These are phyloP conservation scores for Entoloma clypeatum DNA, from an alignment of 1,284 basidiomycete species.

Conservation along the genomic window DNA sequence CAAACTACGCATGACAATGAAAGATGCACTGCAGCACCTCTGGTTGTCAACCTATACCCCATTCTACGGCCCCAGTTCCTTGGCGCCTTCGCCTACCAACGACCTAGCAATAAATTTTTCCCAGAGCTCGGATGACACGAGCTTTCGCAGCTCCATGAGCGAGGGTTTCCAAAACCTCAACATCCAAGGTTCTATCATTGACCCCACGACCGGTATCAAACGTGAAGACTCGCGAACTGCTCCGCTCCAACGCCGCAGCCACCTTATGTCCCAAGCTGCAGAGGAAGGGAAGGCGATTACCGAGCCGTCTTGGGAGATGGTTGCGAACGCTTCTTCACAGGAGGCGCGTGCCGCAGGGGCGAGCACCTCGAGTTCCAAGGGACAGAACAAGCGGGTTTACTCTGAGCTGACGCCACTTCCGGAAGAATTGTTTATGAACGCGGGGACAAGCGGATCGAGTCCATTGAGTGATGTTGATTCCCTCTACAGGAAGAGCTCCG, in stretches of 20 bases:
- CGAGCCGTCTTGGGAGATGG: conserved; percentile 43
- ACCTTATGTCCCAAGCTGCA: conserved; percentile 40
- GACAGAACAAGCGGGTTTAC: conserved; percentile 37
- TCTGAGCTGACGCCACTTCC: conserved; percentile 38
- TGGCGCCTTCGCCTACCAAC: conserved; percentile 10
- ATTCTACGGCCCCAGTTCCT: conserved; percentile 20
- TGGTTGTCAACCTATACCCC: conserved; percentile 40
- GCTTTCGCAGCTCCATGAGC: conserved; percentile 29
- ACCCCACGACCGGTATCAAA: conserved; percentile 14
- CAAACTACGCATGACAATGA: conserved; percentile 31
- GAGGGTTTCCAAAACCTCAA: conserved; percentile 33
- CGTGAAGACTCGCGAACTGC: conserved; percentile 26
- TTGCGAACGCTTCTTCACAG: conserved; percentile 29
- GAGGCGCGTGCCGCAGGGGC: conserved; percentile 19
- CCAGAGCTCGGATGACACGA: conserved; percentile 16
- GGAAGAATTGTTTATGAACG: conserved; percentile 30
- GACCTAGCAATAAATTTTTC: conserved; percentile 32
- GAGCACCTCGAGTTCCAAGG: conserved; percentile 24
- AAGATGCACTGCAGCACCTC: conserved; percentile 27
- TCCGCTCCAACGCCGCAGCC: conserved; percentile 45
- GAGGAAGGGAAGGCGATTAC: conserved; percentile 31
- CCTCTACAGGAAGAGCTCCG: conserved; percentile 7
- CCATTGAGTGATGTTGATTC: conserved; percentile 10
- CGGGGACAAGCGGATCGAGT: conserved; percentile 14
- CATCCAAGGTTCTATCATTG: conserved; percentile 14